phyloP scores from a whole-genome alignment of 2,329 filamentous ascomycete genomes.

The Colletotrichum tabaci region DNA sequence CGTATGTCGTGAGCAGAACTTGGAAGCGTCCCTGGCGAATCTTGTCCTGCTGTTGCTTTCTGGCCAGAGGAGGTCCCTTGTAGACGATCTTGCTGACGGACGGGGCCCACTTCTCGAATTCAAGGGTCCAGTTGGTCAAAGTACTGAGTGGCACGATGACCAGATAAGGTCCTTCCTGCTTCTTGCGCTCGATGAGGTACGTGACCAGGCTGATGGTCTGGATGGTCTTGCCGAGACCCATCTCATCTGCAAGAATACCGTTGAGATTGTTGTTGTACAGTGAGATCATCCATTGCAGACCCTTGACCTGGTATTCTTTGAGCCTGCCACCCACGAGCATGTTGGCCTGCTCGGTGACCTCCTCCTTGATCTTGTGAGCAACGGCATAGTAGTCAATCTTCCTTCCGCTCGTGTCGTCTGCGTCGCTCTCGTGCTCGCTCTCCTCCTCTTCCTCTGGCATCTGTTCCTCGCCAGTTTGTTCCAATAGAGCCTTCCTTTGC shows the following conservation, averaged over 20 bases:
- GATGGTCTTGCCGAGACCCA: conserved; percentile 99
- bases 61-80: conserved; percentile 91
- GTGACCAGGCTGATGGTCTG: conserved; percentile 98
- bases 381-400: conserved; percentile 99
- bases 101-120: conserved; percentile 99
- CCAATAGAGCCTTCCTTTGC: conserved; percentile 81
- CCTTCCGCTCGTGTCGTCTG: conserved; percentile 76
- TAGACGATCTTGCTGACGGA: conserved; percentile 90
- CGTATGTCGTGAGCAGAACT: conserved; percentile 96
- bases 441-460: conserved; percentile 73
- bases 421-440: conserved; percentile 77
- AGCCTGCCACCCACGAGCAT: conserved; percentile 93
- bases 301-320: conserved; percentile 99
- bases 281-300: conserved; percentile 99
- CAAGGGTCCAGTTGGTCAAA: conserved; percentile 97
- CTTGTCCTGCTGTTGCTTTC: conserved; percentile 92
- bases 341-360: conserved; percentile 84
- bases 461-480: conserved; percentile 80
- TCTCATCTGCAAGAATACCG: conserved; percentile 97
- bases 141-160: conserved; percentile 98
- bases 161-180: conserved; percentile 91
- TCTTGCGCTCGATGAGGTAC: conserved; percentile 96
- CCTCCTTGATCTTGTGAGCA: conserved; percentile 95
- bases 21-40: conserved; percentile 97
- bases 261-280: conserved; percentile 99